Base-by-base conservation (phyloP, 148 eudicot species). In the Rhododendron simsii region DNA sequence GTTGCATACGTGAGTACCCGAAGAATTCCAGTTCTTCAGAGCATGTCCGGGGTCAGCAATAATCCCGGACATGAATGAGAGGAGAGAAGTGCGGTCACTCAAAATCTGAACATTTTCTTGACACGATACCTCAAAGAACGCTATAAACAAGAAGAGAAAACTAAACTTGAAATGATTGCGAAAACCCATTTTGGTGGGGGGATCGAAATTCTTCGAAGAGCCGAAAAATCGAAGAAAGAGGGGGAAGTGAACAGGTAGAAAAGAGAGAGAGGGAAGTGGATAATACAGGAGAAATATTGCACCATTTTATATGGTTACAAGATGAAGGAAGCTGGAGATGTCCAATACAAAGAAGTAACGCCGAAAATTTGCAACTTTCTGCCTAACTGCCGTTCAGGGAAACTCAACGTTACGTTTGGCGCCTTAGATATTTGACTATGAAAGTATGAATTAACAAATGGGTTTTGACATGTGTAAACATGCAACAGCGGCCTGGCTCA, bases 371-470 rank as follows among this genome's bases (percentile, higher is more conserved):
- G 2, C 14, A 47, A 84, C 78, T 78, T 86, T 92, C 89, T 91
- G 91, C 98, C 98, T 94, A 95, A 95, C 96, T 90, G 89, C 89
- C 92, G 93, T 92, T 91, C 85, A 91, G 85, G 88, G 48, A 20
- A 77, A 87, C 76, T 53, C 84, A 84, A 84, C 80, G 88, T 81
- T 85, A 83, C 81, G 63, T 91, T 93, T 93, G 93, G 94, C 92
- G 92, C 92, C 90, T 87, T 82, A 85, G 91, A 84, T 67, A 44
- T 69, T 90, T 90, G 93, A 91, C 91, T 69, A 35, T 20, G 23
- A 51, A 75, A 3, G 8, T 41, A 41, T 41, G 45, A 41, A 41
- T 41, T 78, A 84, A 85, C 80, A 71, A 88, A 86, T 86, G 41
- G 77, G 71, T 28, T 74, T 37, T 50, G 73, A 74, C 92, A 87